Conservation (phyloP, 768 basidiomycete genomes). For the Lentinus tigrinus region DNA sequence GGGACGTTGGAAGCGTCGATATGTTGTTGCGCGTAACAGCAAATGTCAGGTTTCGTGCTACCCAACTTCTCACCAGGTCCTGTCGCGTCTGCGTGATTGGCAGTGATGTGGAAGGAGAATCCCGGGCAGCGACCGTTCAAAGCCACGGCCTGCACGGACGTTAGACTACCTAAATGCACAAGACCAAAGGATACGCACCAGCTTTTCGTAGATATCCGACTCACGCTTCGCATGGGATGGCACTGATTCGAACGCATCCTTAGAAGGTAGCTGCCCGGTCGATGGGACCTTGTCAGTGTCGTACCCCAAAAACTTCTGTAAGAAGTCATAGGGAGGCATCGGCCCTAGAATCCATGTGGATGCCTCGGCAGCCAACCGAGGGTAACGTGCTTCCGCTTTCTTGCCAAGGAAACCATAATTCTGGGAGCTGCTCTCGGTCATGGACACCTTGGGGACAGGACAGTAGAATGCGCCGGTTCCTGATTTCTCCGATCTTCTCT, state of each 20-base stretch:
- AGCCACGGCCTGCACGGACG: neutral
- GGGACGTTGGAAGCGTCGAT: neutral
- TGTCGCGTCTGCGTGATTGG: neutral
- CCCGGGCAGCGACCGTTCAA: constrained; percentile 11
- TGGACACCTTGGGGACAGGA: neutral
- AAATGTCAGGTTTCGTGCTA: constrained; percentile 1
- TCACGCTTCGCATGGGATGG: neutral
- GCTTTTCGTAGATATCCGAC: neutral
- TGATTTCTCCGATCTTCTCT: neutral
- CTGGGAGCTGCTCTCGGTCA: neutral
- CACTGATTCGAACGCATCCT: neutral
- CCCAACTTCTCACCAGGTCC: neutral
- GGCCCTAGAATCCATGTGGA: neutral
- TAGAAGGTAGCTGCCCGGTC: too few species aligned
- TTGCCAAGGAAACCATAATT: neutral
- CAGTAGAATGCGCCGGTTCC: neutral
- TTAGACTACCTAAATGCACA: too few species aligned
- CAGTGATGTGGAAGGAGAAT: neutral
- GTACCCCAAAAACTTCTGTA: neutral
- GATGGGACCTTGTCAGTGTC: too few species aligned
- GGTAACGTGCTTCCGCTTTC: neutral
- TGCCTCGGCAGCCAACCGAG: neutral
- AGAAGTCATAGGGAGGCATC: neutral
- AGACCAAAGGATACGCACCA: neutral
- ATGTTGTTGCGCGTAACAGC: neutral